Evolutionary conservation across 257 asterid genomes (phyloP), one percentile per base, ranked within the genome.

Genomic region (Jaltomata sinuosa): DNA sequence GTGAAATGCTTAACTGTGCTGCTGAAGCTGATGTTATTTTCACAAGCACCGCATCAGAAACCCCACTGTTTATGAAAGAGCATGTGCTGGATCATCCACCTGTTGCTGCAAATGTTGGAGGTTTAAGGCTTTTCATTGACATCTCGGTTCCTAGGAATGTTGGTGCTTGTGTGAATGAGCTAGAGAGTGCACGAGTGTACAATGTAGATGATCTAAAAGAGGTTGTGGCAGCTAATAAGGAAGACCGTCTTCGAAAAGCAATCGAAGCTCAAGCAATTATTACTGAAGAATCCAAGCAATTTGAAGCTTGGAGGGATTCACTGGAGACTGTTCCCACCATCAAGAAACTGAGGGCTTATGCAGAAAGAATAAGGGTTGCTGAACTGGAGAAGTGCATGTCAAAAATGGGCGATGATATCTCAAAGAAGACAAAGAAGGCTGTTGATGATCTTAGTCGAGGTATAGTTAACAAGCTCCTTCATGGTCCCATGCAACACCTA

Each of bases 401-500:
- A 3, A 94, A 93, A 87, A 94, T 96, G 97, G 99, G 98, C 0
- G 99, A 96, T 1, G 98, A 96, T 34, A 88, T 96, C 47, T 89
- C 98, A 1, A 93, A 93, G 89, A 94, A 93, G 90, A 87, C 94
- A 6, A 84, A 90, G 83, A 94, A 90, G 89, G 98, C 98, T 1
- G 95, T 94, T 3, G 98, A 96, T 80, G 98, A 96, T 83, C 95
- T 96, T 11, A 94, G 98, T 89, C 71, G 96, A 54, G 99, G 98
- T 42, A 93, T 96, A 3, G 95, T 94, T 27, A 96, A 96, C 92
- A 96, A 94, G 90, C 92, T 96, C 68, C 95, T 96, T 76, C 98
- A 94, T 68, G 99, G 99, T 25, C 99, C 99, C 1, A 96, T 96
- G 99, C 98, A 96, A 89, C 99, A 96, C 84, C 86, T 96, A 61